Evolutionary conservation across 441 rosid genomes (phyloP).

Genomic region (Macaranga tanarius): DNA sequence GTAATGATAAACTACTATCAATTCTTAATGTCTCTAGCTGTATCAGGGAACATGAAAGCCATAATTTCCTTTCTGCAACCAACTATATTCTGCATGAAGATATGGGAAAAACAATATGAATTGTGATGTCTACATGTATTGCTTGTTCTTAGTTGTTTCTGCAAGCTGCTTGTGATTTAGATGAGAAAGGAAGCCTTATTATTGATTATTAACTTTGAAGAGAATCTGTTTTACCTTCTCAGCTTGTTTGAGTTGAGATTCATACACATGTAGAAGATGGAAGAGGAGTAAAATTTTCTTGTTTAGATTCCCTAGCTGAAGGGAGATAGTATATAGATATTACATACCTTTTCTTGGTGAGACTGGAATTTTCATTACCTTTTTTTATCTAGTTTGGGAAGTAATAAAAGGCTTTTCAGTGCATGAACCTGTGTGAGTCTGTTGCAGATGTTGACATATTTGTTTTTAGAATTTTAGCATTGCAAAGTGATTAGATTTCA

Average conservation of each 20-base stretch:
- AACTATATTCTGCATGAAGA: neutral
- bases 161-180: neutral
- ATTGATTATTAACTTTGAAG: neutral
- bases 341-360: neutral
- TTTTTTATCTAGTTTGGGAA: neutral
- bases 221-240: too few species aligned
- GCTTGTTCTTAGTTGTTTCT: neutral
- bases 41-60: neutral
- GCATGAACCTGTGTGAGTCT: neutral
- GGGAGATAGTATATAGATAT: neutral
- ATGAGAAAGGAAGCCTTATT: neutral
- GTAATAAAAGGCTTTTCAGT: neutral
- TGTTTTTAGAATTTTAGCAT: neutral
- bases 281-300: neutral
- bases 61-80: slow-evolving; percentile 1
- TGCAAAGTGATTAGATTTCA: neutral
- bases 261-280: neutral
- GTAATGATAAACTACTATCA: slow-evolving; percentile 34
- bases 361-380: neutral
- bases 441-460: neutral
- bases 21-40: neutral
- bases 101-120: neutral
- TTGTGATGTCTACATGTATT: neutral
- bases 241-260: neutral
- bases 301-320: neutral